Conservation (phyloP, 257 asterid species). For the Galeopsis tetrahit region DNA sequence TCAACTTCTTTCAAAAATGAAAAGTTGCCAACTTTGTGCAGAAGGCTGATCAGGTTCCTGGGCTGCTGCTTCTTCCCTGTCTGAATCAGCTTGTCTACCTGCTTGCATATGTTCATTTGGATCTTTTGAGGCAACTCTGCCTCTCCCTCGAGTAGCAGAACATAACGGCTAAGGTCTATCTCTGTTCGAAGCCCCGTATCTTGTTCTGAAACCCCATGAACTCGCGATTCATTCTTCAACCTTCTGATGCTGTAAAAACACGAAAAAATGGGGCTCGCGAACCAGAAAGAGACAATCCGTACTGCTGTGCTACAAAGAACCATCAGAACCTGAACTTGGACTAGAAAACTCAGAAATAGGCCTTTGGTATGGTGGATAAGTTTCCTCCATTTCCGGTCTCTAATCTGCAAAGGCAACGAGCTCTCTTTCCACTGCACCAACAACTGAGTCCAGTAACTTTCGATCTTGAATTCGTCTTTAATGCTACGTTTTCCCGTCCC, state of each 20-base stretch:
- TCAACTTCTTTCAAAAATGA: slow-evolving; percentile 41
- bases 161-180: slow-evolving; percentile 38
- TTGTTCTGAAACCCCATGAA: slow-evolving; percentile 34
- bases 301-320: slow-evolving; percentile 43
- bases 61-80: slow-evolving; percentile 44
- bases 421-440: slow-evolving; percentile 52
- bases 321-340: slow-evolving; percentile 40
- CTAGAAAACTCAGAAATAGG: slow-evolving; percentile 35
- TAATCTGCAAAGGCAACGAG: slow-evolving; percentile 36
- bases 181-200: slow-evolving; percentile 11
- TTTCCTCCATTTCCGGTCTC: slow-evolving; percentile 45
- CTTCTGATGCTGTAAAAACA: slow-evolving; percentile 25
- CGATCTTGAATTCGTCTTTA: slow-evolving; percentile 28
- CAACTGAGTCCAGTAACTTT: slow-evolving; percentile 47
- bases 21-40: slow-evolving; percentile 38
- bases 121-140: slow-evolving; percentile 41
- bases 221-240: slow-evolving; percentile 25
- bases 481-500: slow-evolving; percentile 9
- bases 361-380: slow-evolving; percentile 36
- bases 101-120: slow-evolving; percentile 37
- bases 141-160: slow-evolving; percentile 56
- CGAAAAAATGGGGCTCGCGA: slow-evolving; percentile 25
- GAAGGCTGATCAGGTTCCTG: slow-evolving; percentile 36
- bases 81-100: slow-evolving; percentile 38
- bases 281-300: slow-evolving; percentile 34